Percentiles rank a stretch among this genome's conserved stretches.
Evolutionary conservation across 768 basidiomycete species (phyloP).

Genomic region (Psilocybe cyanescens): DNA sequence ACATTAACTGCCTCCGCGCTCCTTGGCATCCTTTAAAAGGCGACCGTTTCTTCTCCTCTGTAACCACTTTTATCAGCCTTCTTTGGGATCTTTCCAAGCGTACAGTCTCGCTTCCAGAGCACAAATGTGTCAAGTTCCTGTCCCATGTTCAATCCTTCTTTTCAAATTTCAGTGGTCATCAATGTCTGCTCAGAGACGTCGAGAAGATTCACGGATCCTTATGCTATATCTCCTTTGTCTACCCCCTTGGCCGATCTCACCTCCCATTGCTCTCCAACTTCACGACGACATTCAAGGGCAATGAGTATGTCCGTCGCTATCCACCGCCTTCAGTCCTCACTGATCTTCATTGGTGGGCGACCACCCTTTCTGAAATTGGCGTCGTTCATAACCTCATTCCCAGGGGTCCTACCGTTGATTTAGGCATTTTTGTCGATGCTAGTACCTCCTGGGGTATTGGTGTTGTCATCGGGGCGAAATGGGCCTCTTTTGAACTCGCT

Average conservation of each 20-base stretch:
- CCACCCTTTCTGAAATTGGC: neutral
- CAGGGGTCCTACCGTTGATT: slow-evolving; percentile 13
- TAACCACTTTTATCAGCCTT: too few relatives aligned
- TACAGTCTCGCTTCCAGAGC: too few relatives aligned
- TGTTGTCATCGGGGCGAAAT: neutral
- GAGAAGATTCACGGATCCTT: slow-evolving; percentile 34
- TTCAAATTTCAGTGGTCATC: too few relatives aligned
- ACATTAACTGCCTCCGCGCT: too few relatives aligned
- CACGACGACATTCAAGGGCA: slow-evolving; percentile 19
- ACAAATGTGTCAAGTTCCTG: too few relatives aligned
- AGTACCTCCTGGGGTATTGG: neutral
- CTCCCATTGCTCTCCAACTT: slow-evolving; percentile 22
- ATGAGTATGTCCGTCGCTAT: slow-evolving; percentile 13
- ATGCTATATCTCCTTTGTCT: slow-evolving; percentile 34
- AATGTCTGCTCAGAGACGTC: slow-evolving; percentile 22
- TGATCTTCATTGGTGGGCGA: slow-evolving; percentile 33
- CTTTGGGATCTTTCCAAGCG: too few relatives aligned
- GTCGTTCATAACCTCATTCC: slow-evolving; percentile 14
- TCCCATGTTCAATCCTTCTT: too few relatives aligned
- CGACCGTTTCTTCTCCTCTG: too few relatives aligned
- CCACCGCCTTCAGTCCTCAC: slow-evolving; percentile 3
- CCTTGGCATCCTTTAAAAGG: too few relatives aligned
- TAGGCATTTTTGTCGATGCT: slow-evolving; percentile 20
- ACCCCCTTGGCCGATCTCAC: slow-evolving; percentile 21
- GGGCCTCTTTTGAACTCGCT: neutral